Conservation (phyloP, 2,329 filamentous ascomycete genomes). For the Hypoxylon sp. region DNA sequence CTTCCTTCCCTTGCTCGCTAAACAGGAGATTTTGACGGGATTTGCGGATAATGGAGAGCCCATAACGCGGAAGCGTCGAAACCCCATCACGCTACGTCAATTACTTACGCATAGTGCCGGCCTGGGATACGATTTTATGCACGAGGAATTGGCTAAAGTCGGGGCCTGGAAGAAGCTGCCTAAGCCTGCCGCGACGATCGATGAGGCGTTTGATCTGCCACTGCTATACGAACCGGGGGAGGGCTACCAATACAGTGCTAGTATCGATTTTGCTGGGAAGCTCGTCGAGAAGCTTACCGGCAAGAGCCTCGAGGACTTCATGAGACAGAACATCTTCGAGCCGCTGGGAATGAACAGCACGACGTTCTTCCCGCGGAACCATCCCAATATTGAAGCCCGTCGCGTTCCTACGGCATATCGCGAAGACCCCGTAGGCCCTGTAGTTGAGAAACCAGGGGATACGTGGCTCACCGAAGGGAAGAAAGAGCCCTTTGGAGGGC, state of each 20-base stretch:
- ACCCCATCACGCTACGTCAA: conserved; percentile 61
- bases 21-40: conserved; percentile 60
- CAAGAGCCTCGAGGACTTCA: conserved; percentile 45
- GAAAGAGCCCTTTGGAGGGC: conserved; percentile 54
- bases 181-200: conserved; percentile 25
- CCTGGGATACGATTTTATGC: conserved; percentile 57
- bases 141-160: conserved; percentile 36
- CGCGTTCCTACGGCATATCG: conserved; percentile 44
- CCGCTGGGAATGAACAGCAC: conserved; percentile 41
- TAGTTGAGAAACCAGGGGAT: conserved; percentile 40
- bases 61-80: conserved; percentile 48
- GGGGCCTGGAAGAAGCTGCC: conserved; percentile 21
- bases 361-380: conserved; percentile 46
- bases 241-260: conserved; percentile 59
- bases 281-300: conserved; percentile 53
- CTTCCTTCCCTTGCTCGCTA: conserved; percentile 61
- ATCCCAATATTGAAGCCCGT: conserved; percentile 41
- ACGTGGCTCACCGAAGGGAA: conserved; percentile 38
- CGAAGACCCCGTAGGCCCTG: conserved; percentile 15
- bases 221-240: conserved; percentile 63
- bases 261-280: conserved; percentile 60
- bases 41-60: conserved; percentile 58
- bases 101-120: conserved; percentile 65
- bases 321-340: conserved; percentile 46
- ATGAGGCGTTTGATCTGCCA: conserved; percentile 55